Percentiles rank a stretch among this genome's conserved stretches.
Evolutionary conservation across 257 asterid genomes (phyloP).

Genomic region (Nicotiana attenuata): DNA sequence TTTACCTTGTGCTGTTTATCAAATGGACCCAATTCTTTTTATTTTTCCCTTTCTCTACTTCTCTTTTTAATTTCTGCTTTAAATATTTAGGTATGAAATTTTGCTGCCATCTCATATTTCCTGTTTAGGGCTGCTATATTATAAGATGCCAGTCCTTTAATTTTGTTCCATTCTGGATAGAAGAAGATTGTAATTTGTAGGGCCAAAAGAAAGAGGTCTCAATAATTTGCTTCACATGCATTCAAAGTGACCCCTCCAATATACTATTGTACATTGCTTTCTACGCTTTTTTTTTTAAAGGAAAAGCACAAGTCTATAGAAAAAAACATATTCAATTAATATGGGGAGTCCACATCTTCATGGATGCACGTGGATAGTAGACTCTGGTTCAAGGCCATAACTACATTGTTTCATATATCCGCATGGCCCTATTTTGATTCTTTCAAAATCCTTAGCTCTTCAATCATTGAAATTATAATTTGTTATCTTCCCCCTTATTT

Average conservation of each 20-base stretch:
- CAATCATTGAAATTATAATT: slow-evolving; percentile 17
- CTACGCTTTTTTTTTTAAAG: background rate
- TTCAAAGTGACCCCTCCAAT: slow-evolving; percentile 21
- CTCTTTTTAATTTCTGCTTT: no score
- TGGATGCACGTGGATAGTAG: slow-evolving; percentile 53
- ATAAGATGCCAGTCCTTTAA: slow-evolving; percentile 8
- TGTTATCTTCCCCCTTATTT: slow-evolving; percentile 9
- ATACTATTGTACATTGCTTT: slow-evolving; percentile 4
- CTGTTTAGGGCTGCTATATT: slow-evolving; percentile 19
- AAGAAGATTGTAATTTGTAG: slow-evolving; percentile 31
- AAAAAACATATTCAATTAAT: slow-evolving; percentile 23
- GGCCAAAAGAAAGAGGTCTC: slow-evolving; percentile 33
- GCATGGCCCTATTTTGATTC: slow-evolving; percentile 21
- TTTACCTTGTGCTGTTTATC: no score
- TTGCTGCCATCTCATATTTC: background rate
- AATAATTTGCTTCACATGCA: slow-evolving; percentile 59
- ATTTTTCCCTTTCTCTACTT: no score
- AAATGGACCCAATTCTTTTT: no score
- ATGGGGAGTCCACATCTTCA: slow-evolving; percentile 26
- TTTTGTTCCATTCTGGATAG: slow-evolving; percentile 23
- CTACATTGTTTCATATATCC: slow-evolving; percentile 21
- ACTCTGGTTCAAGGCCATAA: slow-evolving; percentile 35
- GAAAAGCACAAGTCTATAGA: slow-evolving; percentile 5
- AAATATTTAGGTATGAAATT: background rate
- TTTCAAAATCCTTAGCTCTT: slow-evolving; percentile 28